These are phyloP conservation scores for Fusarium tricinctum DNA, from an alignment of 2,329 filamentous ascomycete species.

Conservation along the genomic window DNA sequence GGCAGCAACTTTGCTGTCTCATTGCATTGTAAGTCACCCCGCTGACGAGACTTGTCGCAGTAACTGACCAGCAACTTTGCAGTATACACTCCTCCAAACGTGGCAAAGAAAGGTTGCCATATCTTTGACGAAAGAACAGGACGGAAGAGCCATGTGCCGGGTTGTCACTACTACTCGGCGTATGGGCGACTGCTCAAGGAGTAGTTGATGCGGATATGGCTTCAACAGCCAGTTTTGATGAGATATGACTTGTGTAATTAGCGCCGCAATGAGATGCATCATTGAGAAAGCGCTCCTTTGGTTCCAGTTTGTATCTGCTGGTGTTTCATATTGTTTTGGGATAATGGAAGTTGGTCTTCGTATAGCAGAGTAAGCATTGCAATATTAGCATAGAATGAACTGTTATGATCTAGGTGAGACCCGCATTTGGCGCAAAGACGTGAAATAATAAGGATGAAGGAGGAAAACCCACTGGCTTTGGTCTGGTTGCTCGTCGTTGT, in stretches of 20 bases:
- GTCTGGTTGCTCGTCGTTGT: slow-evolving; percentile 19
- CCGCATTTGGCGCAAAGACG: slow-evolving; percentile 34
- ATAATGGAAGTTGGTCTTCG: slow-evolving; percentile 15
- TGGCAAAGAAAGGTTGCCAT: slow-evolving; percentile 83
- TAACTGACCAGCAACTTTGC: slow-evolving; percentile 51
- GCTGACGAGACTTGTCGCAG: slow-evolving; percentile 50
- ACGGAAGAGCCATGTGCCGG: slow-evolving; percentile 77
- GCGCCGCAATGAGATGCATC: slow-evolving; percentile 22
- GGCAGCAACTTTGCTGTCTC: slow-evolving; percentile 84
- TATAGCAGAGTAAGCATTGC: slow-evolving; percentile 19
- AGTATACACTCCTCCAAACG: slow-evolving; percentile 91
- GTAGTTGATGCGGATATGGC: slow-evolving; percentile 29
- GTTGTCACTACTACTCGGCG: slow-evolving; percentile 79
- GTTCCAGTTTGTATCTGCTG: slow-evolving; percentile 15
- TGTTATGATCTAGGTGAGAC: slow-evolving; percentile 29
- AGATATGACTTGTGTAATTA: slow-evolving; percentile 43
- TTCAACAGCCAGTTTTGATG: slow-evolving; percentile 27
- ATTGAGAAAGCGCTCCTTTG: slow-evolving; percentile 17
- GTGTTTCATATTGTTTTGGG: slow-evolving; percentile 19
- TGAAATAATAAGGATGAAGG: slow-evolving; percentile 38
- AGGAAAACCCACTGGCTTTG: slow-evolving; percentile 21
- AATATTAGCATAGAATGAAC: slow-evolving; percentile 41
- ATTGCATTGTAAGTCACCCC: slow-evolving; percentile 73
- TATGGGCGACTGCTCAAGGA: slow-evolving; percentile 66
- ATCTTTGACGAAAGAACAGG: slow-evolving; percentile 85